These are phyloP conservation scores for Carnegiea gigantea DNA, from an alignment of 179 eudicot genomes.

Conservation along the genomic window DNA sequence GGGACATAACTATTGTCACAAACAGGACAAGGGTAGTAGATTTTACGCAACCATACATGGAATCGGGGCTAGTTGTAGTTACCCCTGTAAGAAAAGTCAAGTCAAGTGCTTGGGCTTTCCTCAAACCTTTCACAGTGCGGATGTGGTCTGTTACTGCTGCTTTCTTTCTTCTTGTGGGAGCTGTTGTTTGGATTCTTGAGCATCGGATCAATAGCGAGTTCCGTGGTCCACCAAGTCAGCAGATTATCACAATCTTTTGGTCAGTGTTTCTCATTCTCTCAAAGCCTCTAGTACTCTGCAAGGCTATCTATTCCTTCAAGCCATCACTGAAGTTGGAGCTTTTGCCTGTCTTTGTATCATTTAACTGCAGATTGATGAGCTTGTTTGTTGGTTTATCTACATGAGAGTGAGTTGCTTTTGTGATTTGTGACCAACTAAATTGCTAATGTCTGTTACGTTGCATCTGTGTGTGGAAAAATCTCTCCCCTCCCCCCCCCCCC, in stretches of 20 bases:
- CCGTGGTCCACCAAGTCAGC: conserved; percentile 77
- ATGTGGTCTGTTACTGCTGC: conserved; percentile 74
- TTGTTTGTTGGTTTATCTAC: too few species aligned
- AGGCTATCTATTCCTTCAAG: too few species aligned
- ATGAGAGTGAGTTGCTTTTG: too few species aligned
- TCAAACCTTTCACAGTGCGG: conserved; percentile 60
- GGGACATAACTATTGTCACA: conserved; percentile 66
- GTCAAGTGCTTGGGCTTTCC: conserved; percentile 75
- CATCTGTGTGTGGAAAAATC: too few species aligned
- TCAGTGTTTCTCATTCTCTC: conserved; percentile 25
- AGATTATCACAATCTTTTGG: conserved; percentile 59
- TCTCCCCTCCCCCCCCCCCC: too few species aligned
- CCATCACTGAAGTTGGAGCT: too few species aligned
- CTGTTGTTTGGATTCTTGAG: conserved; percentile 83
- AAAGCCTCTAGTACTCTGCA: neutral
- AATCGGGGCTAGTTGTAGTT: conserved; percentile 74
- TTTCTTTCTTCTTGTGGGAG: conserved; percentile 66
- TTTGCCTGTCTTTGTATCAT: too few species aligned
- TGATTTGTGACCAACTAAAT: too few species aligned
- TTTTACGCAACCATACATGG: conserved; percentile 76
- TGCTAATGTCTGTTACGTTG: too few species aligned
- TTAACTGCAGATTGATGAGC: too few species aligned
- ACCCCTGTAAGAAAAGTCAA: conserved; percentile 47
- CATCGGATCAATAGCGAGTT: conserved; percentile 70
- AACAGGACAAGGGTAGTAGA: conserved; percentile 77